These are phyloP conservation scores for Mimosa pudica DNA, from an alignment of 306 rosid species.

Conservation along the genomic window DNA sequence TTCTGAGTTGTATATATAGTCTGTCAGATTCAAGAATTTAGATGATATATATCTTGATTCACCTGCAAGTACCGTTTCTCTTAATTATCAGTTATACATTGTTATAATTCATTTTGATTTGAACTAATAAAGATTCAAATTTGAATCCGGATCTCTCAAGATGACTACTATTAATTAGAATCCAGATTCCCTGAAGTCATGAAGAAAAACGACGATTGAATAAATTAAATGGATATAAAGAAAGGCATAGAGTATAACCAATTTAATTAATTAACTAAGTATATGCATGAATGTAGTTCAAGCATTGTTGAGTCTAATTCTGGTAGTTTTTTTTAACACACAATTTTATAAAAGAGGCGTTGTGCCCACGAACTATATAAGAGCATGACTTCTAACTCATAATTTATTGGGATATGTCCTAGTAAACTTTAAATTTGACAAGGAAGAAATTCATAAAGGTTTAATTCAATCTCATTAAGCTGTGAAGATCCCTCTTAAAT, in stretches of 20 bases:
- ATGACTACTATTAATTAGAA: not conserved
- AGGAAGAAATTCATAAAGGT: too few species aligned
- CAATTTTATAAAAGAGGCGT: too few species aligned
- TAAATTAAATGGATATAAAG: not conserved
- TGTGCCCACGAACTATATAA: too few species aligned
- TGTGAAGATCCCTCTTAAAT: too few species aligned
- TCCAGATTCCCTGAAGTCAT: not conserved
- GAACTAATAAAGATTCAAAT: not conserved
- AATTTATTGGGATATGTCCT: too few species aligned
- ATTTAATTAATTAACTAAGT: too few species aligned
- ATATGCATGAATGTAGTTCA: too few species aligned
- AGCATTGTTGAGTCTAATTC: too few species aligned
- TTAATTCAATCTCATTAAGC: too few species aligned
- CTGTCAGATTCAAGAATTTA: slow-evolving; percentile 34
- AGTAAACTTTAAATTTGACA: too few species aligned
- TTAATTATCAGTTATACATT: not conserved
- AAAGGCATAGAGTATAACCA: not conserved
- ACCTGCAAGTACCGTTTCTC: slow-evolving; percentile 32
- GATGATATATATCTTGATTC: slow-evolving; percentile 31
- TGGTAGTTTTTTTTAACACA: too few species aligned
- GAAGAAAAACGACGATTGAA: not conserved
- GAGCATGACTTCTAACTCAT: too few species aligned
- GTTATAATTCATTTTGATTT: not conserved
- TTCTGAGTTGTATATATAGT: slow-evolving; percentile 28
- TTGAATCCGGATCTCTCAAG: not conserved